Evolutionary conservation across 1,139 yeast genomes (phyloP), one percentile per base, ranked within the genome.

Genomic region (Debaryomycetaceae sp.): DNA sequence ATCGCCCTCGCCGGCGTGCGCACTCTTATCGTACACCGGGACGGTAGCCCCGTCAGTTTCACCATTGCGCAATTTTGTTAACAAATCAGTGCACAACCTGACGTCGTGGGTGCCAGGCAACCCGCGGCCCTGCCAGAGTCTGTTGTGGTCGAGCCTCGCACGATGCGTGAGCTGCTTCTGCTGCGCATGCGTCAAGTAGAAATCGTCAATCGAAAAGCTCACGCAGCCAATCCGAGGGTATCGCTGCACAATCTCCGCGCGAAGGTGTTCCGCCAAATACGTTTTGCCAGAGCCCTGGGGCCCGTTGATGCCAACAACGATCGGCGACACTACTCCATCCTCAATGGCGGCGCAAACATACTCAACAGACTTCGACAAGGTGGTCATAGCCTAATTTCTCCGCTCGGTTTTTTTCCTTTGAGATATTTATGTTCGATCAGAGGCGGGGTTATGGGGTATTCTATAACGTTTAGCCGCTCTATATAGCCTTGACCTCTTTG

Each of bases 251-350:
- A 78, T 53, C 26, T 59, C 48, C 1, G 42, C 38, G 4, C 64
- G 55, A 5, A 83, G 55, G 20, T 64, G 55, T 2, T 56, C 50
- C 0, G 89, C 72, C 10, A 82, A 63, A 34, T 75, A 83, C 3
- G 95, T 75, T 53, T 89, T 89, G 0, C 97, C 97, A 2, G 93
- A 81, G 0, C 97, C 97, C 51, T 89, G 97, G 0, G 95, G 94
- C 0, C 96, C 97, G 30, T 83, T 76, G 3, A 86, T 53, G 1
- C 91, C 91, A 3, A 86, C 49, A 4, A 85, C 59, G 19, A 81
- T 46, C 2, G 91, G 85, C 23, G 39, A 45, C 5, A 3, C 28
- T 10, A 25, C 6, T 11, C 15, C 18, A 6, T 27, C 18, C 3
- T 41, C 40, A 20, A 62, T 48, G 8, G 42, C 27, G 3, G 43